phyloP scores from a whole-genome alignment of 306 rosid species.

The Begonia fuchsioides region DNA sequence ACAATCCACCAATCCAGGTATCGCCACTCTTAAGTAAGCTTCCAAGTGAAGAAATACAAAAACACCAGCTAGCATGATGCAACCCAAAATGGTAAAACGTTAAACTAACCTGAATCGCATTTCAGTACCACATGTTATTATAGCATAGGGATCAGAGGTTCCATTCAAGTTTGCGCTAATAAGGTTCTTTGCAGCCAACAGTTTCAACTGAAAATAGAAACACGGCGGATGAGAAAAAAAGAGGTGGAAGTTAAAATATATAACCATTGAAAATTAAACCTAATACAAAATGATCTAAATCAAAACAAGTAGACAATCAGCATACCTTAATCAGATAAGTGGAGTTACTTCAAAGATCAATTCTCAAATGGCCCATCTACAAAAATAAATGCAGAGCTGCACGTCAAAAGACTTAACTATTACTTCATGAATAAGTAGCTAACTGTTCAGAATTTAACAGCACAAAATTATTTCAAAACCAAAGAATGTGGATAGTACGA shows the following conservation, averaged over 20 bases:
- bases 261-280: too few species aligned
- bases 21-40: too few species aligned
- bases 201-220: slow-evolving; percentile 54
- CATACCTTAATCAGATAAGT: slow-evolving; percentile 74
- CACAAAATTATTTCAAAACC: neutral
- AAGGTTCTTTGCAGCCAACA: slow-evolving; percentile 96
- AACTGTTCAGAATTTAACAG: neutral
- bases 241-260: too few species aligned
- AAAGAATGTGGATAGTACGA: too few species aligned
- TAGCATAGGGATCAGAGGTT: slow-evolving; percentile 91
- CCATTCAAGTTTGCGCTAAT: slow-evolving; percentile 93
- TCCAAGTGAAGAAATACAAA: too few species aligned
- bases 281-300: too few species aligned
- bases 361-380: slow-evolving; percentile 52
- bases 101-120: slow-evolving; percentile 72
- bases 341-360: slow-evolving; percentile 44
- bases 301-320: slow-evolving; percentile 1
- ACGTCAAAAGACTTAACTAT: slow-evolving; percentile 63
- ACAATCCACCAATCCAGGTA: too few species aligned
- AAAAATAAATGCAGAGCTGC: slow-evolving; percentile 75
- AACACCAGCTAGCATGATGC: too few species aligned
- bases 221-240: neutral
- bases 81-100: too few species aligned
- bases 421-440: slow-evolving; percentile 24
- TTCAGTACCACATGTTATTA: slow-evolving; percentile 78